Evolutionary conservation across 2,329 filamentous ascomycete genomes (phyloP).

Genomic region (Akanthomyces uredinophilus): DNA sequence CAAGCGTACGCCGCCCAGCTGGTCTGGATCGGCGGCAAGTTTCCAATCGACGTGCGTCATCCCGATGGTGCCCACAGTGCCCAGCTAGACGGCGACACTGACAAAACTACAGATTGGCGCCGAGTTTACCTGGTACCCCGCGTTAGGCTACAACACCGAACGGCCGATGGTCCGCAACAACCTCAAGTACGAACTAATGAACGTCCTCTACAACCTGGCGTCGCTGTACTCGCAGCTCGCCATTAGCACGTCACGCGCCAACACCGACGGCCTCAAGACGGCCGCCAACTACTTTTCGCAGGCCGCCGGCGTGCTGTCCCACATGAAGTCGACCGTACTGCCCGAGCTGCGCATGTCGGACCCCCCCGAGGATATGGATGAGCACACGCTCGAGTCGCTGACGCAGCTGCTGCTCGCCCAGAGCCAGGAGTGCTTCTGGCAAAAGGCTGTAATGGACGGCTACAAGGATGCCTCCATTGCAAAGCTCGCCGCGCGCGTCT

Average conservation of each 20-base stretch:
- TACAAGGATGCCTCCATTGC: conserved; percentile 91
- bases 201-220: conserved; percentile 88
- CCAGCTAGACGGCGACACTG: not conserved
- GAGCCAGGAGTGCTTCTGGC: conserved; percentile 97
- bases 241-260: conserved; percentile 69
- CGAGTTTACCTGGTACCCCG: conserved; percentile 94
- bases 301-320: conserved; percentile 74
- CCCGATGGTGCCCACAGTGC: not conserved
- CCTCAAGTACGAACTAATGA: conserved; percentile 79
- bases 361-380: conserved; percentile 94
- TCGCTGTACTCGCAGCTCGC: conserved; percentile 92
- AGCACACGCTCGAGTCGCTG: conserved; percentile 76
- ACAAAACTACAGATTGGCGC: conserved; percentile 66
- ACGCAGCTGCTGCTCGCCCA: conserved; percentile 83
- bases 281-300: conserved; percentile 88
- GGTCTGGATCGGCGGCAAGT: conserved; percentile 90
- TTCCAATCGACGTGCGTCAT: conserved; percentile 76
- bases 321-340: conserved; percentile 71
- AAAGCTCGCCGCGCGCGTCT: conserved; percentile 82
- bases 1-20: conserved; percentile 88
- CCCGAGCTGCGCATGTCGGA: conserved; percentile 76
- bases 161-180: conserved; percentile 63
- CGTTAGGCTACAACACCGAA: conserved; percentile 82
- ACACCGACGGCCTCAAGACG: conserved; percentile 75
- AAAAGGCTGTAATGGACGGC: conserved; percentile 89